phyloP scores from a whole-genome alignment of 129 eudicot genomes.

The Apium graveolens region DNA sequence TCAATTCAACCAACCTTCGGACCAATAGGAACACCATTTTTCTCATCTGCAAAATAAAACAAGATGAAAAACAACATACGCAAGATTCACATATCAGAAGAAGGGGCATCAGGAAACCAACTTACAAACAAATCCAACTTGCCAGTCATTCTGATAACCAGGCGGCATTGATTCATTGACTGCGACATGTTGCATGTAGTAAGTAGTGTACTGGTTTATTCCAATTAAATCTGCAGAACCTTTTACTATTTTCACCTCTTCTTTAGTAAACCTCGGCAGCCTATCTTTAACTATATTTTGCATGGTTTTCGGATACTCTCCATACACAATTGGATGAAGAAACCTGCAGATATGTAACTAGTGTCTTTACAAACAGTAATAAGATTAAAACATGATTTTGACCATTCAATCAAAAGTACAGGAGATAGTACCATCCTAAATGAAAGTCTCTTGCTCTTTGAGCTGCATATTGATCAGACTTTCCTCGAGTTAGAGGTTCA shows the following conservation, averaged over 20 bases:
- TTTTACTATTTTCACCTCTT: slow-evolving; percentile 70
- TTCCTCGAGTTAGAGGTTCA: slow-evolving; percentile 71
- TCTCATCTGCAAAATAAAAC: slow-evolving; percentile 33
- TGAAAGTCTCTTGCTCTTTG: slow-evolving; percentile 95
- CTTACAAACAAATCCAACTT: slow-evolving; percentile 79
- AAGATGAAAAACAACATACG: background rate
- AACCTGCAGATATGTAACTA: slow-evolving; percentile 41
- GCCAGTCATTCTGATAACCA: slow-evolving; percentile 86
- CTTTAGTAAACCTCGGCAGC: slow-evolving; percentile 66
- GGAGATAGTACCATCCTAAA: slow-evolving; percentile 63
- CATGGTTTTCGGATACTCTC: slow-evolving; percentile 87
- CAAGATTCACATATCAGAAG: background rate
- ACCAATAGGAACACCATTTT: slow-evolving; percentile 83
- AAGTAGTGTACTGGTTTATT: slow-evolving; percentile 86
- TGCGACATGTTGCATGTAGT: slow-evolving; percentile 49
- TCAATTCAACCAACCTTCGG: slow-evolving; percentile 38
- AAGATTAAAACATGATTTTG: background rate
- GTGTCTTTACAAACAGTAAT: background rate
- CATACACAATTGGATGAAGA: slow-evolving; percentile 79
- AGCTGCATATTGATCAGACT: slow-evolving; percentile 66
- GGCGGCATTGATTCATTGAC: slow-evolving; percentile 33
- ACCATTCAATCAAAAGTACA: background rate
- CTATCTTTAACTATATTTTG: slow-evolving; percentile 67
- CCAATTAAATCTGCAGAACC: slow-evolving; percentile 85
- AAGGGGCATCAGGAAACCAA: background rate